Conservation (phyloP, 2,329 filamentous ascomycete genomes). For the Sarocladium oryzae region DNA sequence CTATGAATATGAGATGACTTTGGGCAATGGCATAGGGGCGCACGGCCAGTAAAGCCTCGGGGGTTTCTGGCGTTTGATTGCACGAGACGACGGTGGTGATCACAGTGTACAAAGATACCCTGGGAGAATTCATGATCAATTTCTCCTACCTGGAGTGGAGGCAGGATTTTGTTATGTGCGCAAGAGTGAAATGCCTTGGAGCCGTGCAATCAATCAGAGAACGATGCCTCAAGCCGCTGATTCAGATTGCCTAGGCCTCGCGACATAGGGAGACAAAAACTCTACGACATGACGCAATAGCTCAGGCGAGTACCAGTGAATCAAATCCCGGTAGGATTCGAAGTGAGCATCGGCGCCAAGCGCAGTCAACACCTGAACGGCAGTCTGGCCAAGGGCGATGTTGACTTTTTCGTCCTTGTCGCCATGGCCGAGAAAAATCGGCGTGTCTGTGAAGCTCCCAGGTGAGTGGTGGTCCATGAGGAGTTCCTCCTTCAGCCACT, state of each 20-base stretch:
- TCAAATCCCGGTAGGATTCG: background rate
- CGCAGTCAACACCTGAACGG: background rate
- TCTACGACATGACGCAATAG: background rate
- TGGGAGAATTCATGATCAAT: background rate
- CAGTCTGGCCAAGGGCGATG: background rate
- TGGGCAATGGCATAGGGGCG: no score
- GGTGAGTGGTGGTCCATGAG: no score
- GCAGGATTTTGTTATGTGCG: no score
- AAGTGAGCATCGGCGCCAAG: background rate
- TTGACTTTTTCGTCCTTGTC: background rate
- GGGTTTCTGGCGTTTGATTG: background rate
- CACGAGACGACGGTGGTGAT: background rate
- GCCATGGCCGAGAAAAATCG: background rate
- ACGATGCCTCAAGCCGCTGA: no score
- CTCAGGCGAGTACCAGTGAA: background rate
- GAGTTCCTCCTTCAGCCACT: background rate
- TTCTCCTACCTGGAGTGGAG: no score
- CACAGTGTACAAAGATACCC: constrained; percentile 7
- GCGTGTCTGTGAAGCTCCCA: background rate
- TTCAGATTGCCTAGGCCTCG: no score
- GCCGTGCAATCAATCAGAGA: no score
- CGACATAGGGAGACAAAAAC: background rate
- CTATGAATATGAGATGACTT: background rate
- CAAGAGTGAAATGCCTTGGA: no score
- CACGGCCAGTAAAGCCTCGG: background rate